Conservation (phyloP, 768 basidiomycete species). For the Russula virescens region DNA sequence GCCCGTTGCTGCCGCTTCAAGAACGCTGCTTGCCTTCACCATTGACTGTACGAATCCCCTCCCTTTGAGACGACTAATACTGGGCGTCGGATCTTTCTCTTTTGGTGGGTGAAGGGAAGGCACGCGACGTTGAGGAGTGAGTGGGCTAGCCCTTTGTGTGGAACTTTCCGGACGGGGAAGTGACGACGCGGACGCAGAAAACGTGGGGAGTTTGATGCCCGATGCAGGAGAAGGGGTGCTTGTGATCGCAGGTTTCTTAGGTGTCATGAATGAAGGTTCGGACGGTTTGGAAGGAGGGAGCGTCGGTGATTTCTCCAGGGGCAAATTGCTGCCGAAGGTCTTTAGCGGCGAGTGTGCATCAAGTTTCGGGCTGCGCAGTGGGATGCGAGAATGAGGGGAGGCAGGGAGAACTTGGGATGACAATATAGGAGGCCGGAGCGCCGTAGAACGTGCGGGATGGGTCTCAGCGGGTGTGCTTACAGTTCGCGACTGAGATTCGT, state of each 20-base stretch:
- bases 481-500: conserved; percentile 11
- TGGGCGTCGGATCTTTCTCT: conserved; percentile 72
- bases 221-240: conserved; percentile 27
- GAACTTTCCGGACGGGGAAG: conserved; percentile 52
- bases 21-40: conserved; percentile 60
- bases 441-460: background rate
- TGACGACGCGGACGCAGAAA: conserved; percentile 28
- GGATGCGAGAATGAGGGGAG: conserved; percentile 1
- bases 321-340: background rate
- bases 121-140: conserved; percentile 46
- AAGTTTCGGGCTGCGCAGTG: conserved; percentile 4
- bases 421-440: background rate
- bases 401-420: background rate
- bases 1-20: conserved; percentile 35
- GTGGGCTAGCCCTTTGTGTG: conserved; percentile 40
- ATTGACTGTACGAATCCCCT: conserved; percentile 83
- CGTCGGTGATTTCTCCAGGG: conserved; percentile 12
- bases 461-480: conserved; percentile 26
- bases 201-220: conserved; percentile 24
- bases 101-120: conserved; percentile 50
- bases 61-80: conserved; percentile 75
- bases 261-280: conserved; percentile 21
- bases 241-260: conserved; percentile 29
- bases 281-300: conserved; percentile 19
- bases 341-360: background rate